Evolutionary conservation across 192 early-diverging fungal genomes (phyloP), one percentile per base, ranked within the genome.

Genomic region (Umbelopsis sp.): DNA sequence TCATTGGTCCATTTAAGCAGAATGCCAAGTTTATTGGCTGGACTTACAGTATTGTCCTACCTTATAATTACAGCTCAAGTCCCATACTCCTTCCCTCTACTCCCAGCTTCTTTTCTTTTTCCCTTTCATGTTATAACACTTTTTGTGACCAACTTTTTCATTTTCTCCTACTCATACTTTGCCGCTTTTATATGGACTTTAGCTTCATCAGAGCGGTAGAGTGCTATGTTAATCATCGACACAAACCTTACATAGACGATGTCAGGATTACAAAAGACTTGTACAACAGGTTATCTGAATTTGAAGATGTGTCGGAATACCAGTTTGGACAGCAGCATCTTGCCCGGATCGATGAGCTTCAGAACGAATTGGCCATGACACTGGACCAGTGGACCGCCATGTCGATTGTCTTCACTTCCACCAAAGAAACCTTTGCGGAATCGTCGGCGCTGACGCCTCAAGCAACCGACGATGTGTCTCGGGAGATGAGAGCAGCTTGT

Each of bases 401-500:
- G 5, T 61, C 55, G 12, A 61, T 61, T 35, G 55, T 61, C 4
- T 30, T 61, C 25, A 61, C 27, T 33, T 61, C 55, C 25, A 61
- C 33, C 5, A 11, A 61, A 15, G 27, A 30, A 15, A 61, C 55
- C 2, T 61, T 61, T 35, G 30, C 13, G 1, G 48, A 49, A 49
- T 49, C 48, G 27, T 16, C 12, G 12, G 33, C 27, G 0, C 13
- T 30, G 8, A 16, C 2, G 13, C 13, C 30, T 30, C 55, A 61
- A 35, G 55, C 13, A 30, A 61, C 16, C 25, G 55, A 61, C 10
- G 55, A 61, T 33, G 33, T 61, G 11, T 61, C 27, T 25, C 10
- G 55, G n/a, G 55, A 61, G 35, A 61, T 61, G 55, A 27, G 55
- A 61, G 55, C 55, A 4, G 25, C 55, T 5, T 35, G 55, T n/a